phyloP scores from a whole-genome alignment of 2,329 filamentous ascomycete genomes.

The Raffaelea deltoideospora region DNA sequence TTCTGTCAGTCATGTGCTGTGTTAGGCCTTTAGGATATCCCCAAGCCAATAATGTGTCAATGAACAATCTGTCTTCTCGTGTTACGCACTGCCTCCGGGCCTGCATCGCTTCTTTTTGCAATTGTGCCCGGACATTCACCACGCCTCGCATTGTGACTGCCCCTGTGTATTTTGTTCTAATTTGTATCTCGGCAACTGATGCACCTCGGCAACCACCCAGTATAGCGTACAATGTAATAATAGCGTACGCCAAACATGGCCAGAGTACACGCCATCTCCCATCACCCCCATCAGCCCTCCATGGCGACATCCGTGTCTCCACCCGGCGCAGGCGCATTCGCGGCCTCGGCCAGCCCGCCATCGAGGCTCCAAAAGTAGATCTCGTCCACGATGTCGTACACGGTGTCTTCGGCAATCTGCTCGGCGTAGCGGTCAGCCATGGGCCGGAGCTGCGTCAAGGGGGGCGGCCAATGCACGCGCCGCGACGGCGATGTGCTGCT shows the following conservation, averaged over 20 bases:
- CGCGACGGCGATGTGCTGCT: background rate
- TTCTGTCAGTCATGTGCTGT: too few relatives aligned
- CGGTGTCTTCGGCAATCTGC: slow-evolving; percentile 85
- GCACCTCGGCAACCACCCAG: too few relatives aligned
- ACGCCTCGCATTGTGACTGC: too few relatives aligned
- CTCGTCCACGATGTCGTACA: slow-evolving; percentile 90
- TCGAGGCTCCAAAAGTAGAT: slow-evolving; percentile 79
- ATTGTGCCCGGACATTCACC: too few relatives aligned
- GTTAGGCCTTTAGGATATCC: too few relatives aligned
- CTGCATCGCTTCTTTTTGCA: too few relatives aligned
- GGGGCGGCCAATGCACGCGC: background rate
- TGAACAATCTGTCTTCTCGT: too few relatives aligned
- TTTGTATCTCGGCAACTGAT: too few relatives aligned
- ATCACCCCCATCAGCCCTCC: slow-evolving; percentile 2
- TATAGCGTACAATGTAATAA: too few relatives aligned
- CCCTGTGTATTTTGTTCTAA: too few relatives aligned
- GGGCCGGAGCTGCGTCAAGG: slow-evolving; percentile 30
- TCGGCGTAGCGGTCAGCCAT: slow-evolving; percentile 73
- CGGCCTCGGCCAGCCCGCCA: slow-evolving; percentile 26
- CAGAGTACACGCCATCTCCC: background rate
- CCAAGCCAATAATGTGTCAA: too few relatives aligned
- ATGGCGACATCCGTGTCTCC: slow-evolving; percentile 4
- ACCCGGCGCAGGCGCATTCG: slow-evolving; percentile 3
- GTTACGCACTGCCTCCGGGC: too few relatives aligned
- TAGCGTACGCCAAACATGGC: background rate